Evolutionary conservation across 352 stramenopile genomes (phyloP).

Genomic region (Pythium folliculosum): DNA sequence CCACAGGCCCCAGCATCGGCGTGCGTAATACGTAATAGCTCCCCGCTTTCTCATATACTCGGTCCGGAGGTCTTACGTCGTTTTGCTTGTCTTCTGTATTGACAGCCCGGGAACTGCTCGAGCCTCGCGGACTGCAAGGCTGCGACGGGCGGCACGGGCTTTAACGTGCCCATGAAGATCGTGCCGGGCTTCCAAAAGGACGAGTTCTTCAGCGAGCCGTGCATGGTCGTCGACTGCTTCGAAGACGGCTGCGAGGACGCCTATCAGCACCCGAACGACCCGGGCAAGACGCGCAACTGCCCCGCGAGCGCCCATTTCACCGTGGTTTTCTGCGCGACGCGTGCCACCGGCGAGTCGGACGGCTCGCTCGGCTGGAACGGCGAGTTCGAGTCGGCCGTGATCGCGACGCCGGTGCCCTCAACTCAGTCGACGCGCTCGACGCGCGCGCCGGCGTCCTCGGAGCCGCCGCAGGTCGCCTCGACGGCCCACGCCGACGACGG

Average conservation of each 20-base stretch:
- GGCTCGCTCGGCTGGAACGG: constrained; percentile 13
- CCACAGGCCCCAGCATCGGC: constrained; percentile 12
- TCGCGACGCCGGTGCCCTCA: not conserved
- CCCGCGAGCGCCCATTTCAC: constrained; percentile 34
- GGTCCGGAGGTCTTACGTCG: not conserved
- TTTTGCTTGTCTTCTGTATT: not conserved
- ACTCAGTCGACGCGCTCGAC: no score
- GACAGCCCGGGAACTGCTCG: constrained; percentile 45
- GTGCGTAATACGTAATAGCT: constrained; percentile 10
- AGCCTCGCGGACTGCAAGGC: constrained; percentile 56
- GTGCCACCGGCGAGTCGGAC: constrained; percentile 9
- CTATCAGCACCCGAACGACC: constrained; percentile 59
- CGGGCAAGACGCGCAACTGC: constrained; percentile 62
- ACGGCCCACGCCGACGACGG: not conserved
- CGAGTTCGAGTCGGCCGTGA: constrained; percentile 9
- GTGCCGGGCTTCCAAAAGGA: constrained; percentile 21
- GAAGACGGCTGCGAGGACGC: constrained; percentile 53
- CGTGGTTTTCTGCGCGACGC: constrained; percentile 47
- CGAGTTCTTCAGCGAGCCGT: constrained; percentile 25
- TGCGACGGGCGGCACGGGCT: constrained; percentile 53
- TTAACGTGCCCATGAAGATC: constrained; percentile 68
- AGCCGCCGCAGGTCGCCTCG: not conserved
- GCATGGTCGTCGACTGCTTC: constrained; percentile 49
- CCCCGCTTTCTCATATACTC: not conserved
- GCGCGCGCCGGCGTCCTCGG: not conserved